Percentiles rank a stretch among this genome's conserved stretches.
These are phyloP conservation scores for Fusarium oligoseptatum DNA, from an alignment of 2,329 filamentous ascomycete genomes.

Conservation along the genomic window DNA sequence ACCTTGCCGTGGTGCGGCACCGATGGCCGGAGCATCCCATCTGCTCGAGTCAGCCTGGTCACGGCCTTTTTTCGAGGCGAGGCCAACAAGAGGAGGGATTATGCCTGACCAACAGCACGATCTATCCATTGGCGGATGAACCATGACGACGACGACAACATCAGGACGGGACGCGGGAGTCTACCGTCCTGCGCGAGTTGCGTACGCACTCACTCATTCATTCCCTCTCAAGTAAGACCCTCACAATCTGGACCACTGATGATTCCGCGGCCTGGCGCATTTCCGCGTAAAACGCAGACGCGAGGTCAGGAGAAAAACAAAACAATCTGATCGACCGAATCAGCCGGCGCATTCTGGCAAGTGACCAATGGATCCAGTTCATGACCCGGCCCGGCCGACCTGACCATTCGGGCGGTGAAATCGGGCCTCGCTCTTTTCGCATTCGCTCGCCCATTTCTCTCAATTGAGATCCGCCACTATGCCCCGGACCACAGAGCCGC, in stretches of 20 bases:
- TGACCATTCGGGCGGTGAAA: slow-evolving; percentile 19
- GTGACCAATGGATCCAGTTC: background rate
- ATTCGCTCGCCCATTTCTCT: slow-evolving; percentile 10
- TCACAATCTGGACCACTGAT: background rate
- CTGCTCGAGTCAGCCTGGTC: slow-evolving; percentile 31
- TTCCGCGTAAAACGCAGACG: slow-evolving; percentile 6
- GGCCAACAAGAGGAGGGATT: background rate
- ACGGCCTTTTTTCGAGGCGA: background rate
- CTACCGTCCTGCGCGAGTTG: background rate
- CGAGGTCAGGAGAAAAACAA: background rate
- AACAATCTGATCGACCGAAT: slow-evolving; percentile 10
- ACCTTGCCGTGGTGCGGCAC: slow-evolving; percentile 9
- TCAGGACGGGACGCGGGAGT: background rate
- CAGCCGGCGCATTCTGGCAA: background rate
- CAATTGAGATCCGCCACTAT: slow-evolving; percentile 15
- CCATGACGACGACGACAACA: slow-evolving; percentile 33
- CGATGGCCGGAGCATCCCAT: slow-evolving; percentile 18
- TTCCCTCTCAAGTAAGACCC: background rate
- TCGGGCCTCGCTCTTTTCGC: slow-evolving; percentile 9
- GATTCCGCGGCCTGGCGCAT: background rate
- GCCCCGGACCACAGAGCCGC: slow-evolving; percentile 15
- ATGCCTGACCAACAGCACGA: slow-evolving; percentile 1
- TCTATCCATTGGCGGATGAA: background rate
- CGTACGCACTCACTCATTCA: background rate
- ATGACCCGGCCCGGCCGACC: slow-evolving; percentile 14